Conservation (phyloP, 1,284 basidiomycete species). For the Rhodotorula sp. region DNA sequence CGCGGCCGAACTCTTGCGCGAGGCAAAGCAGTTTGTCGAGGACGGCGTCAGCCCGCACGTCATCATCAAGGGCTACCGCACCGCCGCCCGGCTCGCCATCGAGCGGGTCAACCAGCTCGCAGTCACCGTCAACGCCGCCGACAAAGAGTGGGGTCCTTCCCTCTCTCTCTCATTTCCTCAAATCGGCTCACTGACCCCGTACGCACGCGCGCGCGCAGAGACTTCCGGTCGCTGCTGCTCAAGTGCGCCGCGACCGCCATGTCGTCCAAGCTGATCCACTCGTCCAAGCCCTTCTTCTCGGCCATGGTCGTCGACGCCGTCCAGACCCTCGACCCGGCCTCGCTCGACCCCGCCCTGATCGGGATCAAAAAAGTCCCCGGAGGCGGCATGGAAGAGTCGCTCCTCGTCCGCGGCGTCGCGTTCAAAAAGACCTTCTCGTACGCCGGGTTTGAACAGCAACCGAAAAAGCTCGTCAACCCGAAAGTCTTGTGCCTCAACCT, state of each 20-base stretch:
- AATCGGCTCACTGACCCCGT: not conserved
- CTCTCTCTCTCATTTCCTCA: not conserved
- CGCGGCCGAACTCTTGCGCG: conserved; percentile 92
- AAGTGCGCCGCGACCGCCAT: conserved; percentile 98
- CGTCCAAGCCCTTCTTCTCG: conserved; percentile 98
- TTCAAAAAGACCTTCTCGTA: conserved; percentile 99
- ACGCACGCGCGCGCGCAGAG: conserved; percentile 54
- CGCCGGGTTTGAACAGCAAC: conserved; percentile 98
- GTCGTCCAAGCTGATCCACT: conserved; percentile 99
- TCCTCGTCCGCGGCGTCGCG: conserved; percentile 83
- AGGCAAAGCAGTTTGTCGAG: conserved; percentile 87
- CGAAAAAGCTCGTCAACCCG: conserved; percentile 86
- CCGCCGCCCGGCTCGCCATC: conserved; percentile 81
- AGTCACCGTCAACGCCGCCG: conserved; percentile 82
- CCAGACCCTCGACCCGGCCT: conserved; percentile 83
- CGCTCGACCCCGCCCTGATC: conserved; percentile 93
- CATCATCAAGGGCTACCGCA: conserved; percentile 94
- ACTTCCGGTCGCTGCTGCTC: conserved; percentile 88
- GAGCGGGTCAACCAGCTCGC: conserved; percentile 87
- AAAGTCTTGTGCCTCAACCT: conserved; percentile 94
- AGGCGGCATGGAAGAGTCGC: conserved; percentile 89
- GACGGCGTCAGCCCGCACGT: conserved; percentile 97
- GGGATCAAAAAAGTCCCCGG: conserved; percentile 99
- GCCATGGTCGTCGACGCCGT: conserved; percentile 99
- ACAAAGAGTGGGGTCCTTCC: conserved; percentile 70